Conservation (phyloP, 2,329 filamentous ascomycete genomes). For the Fusarium zealandicum region DNA sequence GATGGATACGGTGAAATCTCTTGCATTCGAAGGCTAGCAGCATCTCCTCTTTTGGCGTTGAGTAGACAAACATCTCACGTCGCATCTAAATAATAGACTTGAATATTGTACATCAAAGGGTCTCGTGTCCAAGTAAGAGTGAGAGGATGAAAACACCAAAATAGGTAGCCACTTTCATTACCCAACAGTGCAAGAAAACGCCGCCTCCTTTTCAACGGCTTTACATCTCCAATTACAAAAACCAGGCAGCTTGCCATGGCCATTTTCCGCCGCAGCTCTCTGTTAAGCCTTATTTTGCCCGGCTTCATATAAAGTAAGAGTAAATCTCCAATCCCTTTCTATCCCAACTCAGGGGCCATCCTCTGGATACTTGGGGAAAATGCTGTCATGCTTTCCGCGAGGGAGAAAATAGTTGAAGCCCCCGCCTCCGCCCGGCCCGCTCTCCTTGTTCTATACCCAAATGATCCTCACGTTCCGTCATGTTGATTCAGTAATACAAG, state of each 20-base stretch:
- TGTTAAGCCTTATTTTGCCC: conserved; percentile 14
- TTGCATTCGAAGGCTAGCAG: conserved; percentile 3
- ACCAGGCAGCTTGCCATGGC: conserved; percentile 31
- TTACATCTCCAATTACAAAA: conserved; percentile 34
- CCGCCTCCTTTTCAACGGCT: conserved; percentile 25
- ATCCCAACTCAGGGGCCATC: conserved; percentile 2
- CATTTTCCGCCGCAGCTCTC: conserved; percentile 27
- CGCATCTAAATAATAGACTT: conserved; percentile 24
- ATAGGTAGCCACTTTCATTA: not conserved
- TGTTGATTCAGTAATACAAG: conserved; percentile 34
- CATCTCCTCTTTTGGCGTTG: conserved; percentile 16
- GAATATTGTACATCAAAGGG: conserved; percentile 3
- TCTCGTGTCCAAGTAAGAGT: not conserved
- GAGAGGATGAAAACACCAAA: not conserved
- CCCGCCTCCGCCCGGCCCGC: conserved; percentile 8
- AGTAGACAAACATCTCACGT: conserved; percentile 14
- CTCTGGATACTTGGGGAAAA: conserved; percentile 28
- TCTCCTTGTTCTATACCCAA: conserved; percentile 27
- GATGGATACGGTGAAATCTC: conserved; percentile 14
- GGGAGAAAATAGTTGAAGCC: conserved; percentile 23
- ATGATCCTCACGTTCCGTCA: conserved; percentile 28
- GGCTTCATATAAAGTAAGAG: not conserved
- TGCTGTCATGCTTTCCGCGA: conserved; percentile 30
- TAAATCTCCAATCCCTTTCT: conserved; percentile 9
- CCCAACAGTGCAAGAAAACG: conserved; percentile 1